Evolutionary conservation across 371 early-diverging fungal species (phyloP).

Genomic region (Apophysomyces trapeziformis): DNA sequence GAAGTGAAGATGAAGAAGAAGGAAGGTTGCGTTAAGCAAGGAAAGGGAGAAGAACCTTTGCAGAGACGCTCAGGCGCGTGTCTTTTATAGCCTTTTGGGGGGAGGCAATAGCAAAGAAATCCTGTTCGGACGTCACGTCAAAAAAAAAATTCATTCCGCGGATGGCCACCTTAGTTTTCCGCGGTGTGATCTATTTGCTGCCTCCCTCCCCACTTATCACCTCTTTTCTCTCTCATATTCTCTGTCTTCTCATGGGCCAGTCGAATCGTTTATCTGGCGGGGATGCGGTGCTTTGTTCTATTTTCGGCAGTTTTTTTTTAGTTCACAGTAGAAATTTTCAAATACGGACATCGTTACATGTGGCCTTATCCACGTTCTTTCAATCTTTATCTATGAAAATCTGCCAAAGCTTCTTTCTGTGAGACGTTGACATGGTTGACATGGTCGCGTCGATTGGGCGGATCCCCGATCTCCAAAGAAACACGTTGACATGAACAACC

Average conservation of each 20-base stretch:
- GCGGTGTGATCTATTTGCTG: background rate
- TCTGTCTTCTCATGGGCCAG: background rate
- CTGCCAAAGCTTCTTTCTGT: conserved; percentile 1
- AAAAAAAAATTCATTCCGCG: conserved; percentile 1
- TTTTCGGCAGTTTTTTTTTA: conserved; percentile 4
- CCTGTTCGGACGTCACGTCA: conserved; percentile 9
- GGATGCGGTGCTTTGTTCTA: conserved; percentile 9
- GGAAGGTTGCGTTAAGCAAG: conserved; percentile 10
- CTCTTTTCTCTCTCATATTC: background rate
- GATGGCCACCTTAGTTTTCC: background rate
- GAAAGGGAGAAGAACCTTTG: conserved; percentile 15
- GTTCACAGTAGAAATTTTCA: conserved; percentile 7
- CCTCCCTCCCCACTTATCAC: background rate
- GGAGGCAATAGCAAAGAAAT: background rate
- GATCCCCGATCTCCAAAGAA: too few species aligned
- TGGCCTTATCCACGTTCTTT: conserved; percentile 8
- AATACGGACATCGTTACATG: conserved; percentile 9
- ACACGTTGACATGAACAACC: too few species aligned
- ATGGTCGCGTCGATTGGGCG: too few species aligned
- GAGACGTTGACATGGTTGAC: background rate
- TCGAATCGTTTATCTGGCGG: background rate
- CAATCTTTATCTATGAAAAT: background rate
- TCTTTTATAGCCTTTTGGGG: conserved; percentile 7
- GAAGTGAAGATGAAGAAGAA: conserved; percentile 5
- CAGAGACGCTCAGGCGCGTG: conserved; percentile 9